Evolutionary conservation across 176 grass and related monocot genomes (phyloP), one percentile per base, ranked within the genome.

Genomic region (Phoenix dactylifera): DNA sequence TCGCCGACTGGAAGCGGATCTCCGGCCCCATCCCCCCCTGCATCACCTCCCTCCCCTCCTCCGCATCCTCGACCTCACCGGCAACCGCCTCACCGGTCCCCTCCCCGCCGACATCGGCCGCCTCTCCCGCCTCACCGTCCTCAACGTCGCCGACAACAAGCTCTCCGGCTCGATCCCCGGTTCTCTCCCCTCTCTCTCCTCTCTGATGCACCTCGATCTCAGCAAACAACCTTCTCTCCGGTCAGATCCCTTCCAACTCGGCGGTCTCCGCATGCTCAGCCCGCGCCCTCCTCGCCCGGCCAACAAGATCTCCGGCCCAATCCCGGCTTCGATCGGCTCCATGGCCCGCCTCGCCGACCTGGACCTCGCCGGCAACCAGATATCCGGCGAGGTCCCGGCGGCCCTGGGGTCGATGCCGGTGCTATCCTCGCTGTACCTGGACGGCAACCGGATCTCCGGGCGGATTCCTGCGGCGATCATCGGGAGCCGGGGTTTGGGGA

Each of bases 1-100:
- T 99, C 48, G 85, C 94, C 17, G 94, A 99, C 80, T 99, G 94
- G 94, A 93, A 99, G 75, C 85, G 74, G 60, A 89, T 99, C 76
- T 50, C 85, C 7, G 94, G 94, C 0, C 17, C 73, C 55, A 63
- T 98, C 62, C 88, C 94, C 4, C 10, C 85, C 58, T 98, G 94
- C 63, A 54, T 98, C 70, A 70, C 87, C 15, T 76, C 85, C 3
- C 82, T 89, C 17, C 66, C 0, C 14, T 17, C 60, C 87, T 98
- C 71, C 85, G 84, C 68, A 75, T 98, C 56, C 75, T 98, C 39
- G 94, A 98, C 69, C 84, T 98, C 53, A 76, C 82, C 0, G 85
- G 82, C 19, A 98, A 98, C 82, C 74, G 71, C 16, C 88, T 98
- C 20, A 77, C 79, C 3, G 94, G 85, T 22, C 58, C 57, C 25